phyloP scores from a whole-genome alignment of 148 eudicot species.

The Hydrangea macrophylla region DNA sequence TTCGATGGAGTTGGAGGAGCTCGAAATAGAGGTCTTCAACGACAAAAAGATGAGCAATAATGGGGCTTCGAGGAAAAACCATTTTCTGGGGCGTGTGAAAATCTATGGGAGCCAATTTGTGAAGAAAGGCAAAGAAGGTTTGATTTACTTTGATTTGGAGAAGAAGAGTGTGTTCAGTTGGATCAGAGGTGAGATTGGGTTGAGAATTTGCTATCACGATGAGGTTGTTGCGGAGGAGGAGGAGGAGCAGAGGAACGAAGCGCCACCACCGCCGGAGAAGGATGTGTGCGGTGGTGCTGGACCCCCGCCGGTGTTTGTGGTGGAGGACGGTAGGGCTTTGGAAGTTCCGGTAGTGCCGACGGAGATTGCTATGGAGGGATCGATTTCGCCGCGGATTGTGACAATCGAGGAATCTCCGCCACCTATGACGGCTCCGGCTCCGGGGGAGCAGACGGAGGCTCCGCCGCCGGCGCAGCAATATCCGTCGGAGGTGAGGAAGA shows the following conservation, averaged over 20 bases:
- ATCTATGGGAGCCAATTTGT: conserved; percentile 75
- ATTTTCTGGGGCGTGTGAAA: conserved; percentile 87
- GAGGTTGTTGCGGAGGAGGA: conserved; percentile 28
- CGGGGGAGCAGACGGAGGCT: conserved; percentile 17
- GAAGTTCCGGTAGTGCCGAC: conserved; percentile 40
- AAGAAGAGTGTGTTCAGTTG: conserved; percentile 97
- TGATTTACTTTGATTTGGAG: conserved; percentile 69
- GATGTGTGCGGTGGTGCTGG: conserved; percentile 15
- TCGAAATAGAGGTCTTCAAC: conserved; percentile 72
- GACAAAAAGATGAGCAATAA: conserved; percentile 71
- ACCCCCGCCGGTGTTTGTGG: conserved; percentile 22
- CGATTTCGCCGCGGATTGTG: conserved; percentile 37
- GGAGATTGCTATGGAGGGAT: conserved; percentile 42
- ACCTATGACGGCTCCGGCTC: conserved; percentile 23
- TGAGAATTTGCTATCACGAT: conserved; percentile 72
- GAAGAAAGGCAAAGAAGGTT: conserved; percentile 68
- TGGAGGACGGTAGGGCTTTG: conserved; percentile 20
- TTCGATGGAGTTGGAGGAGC: conserved; percentile 83
- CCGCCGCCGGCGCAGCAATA: conserved; percentile 12
- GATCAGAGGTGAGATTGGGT: conserved; percentile 84
- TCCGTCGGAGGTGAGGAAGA: conserved; percentile 57
- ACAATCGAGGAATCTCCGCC: conserved; percentile 37
- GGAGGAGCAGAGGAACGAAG: conserved; percentile 13
- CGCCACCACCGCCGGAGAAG: conserved; percentile 23
- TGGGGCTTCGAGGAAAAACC: conserved; percentile 68